Percentiles rank a stretch among this genome's conserved stretches.
Evolutionary conservation across 805 yeast species (phyloP).

Genomic region (Kuraishia borneana): DNA sequence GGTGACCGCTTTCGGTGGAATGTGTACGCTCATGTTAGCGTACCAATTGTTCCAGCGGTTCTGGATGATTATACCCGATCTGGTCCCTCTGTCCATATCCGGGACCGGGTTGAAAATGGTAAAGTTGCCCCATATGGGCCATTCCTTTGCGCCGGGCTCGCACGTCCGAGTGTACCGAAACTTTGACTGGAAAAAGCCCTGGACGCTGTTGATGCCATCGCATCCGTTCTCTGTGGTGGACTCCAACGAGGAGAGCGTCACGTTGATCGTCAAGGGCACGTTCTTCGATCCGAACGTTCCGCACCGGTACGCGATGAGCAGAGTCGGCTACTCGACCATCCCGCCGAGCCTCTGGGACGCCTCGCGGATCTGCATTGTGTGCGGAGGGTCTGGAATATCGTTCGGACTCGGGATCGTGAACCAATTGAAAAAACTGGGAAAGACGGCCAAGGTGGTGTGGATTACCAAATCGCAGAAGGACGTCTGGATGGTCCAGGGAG

Average conservation of each 20-base stretch:
- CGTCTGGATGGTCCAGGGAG: constrained; percentile 25
- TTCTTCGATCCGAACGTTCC: constrained; percentile 19
- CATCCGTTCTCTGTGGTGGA: constrained; percentile 58
- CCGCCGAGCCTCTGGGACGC: constrained; percentile 31
- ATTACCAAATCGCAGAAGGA: constrained; percentile 35
- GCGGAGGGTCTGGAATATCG: constrained; percentile 72
- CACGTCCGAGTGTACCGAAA: constrained; percentile 38
- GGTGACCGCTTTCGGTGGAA: constrained; percentile 25
- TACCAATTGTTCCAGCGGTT: constrained; percentile 19
- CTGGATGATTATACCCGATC: neutral
- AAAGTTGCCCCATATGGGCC: constrained; percentile 6
- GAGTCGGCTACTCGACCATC: constrained; percentile 27
- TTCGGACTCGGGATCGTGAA: constrained; percentile 44
- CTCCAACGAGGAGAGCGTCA: constrained; percentile 22
- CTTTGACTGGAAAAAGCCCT: constrained; percentile 21
- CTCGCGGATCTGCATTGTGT: constrained; percentile 38
- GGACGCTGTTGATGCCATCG: constrained; percentile 41
- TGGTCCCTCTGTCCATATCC: neutral
- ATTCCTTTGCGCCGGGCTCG: constrained; percentile 35
- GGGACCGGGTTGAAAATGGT: constrained; percentile 8
- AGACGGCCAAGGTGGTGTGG: constrained; percentile 40
- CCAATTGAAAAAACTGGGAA: constrained; percentile 13
- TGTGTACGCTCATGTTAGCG: constrained; percentile 18
- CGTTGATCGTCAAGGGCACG: constrained; percentile 34
- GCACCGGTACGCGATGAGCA: constrained; percentile 24